Evolutionary conservation across 1,139 yeast species (phyloP).

Genomic region (Candida sanyaensis): DNA sequence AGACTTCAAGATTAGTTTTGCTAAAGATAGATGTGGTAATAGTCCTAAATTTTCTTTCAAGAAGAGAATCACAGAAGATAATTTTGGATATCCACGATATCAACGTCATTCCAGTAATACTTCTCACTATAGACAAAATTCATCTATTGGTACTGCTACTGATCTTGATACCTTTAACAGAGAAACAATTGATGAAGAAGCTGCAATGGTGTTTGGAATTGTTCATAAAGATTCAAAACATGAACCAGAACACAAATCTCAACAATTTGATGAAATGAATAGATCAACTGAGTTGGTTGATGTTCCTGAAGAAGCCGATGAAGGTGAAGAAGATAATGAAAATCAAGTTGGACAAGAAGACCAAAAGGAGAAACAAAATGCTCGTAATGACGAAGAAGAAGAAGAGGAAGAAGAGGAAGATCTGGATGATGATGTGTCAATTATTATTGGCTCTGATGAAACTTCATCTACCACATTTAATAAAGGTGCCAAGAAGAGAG

Average conservation of each 20-base stretch:
- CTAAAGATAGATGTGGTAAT: conserved; percentile 51
- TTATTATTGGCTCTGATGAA: conserved; percentile 44
- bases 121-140: not conserved
- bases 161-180: conserved; percentile 13
- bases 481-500: not conserved
- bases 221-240: conserved; percentile 24
- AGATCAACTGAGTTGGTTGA: conserved; percentile 36
- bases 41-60: conserved; percentile 47
- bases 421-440: conserved; percentile 46
- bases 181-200: conserved; percentile 38
- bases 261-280: conserved; percentile 12
- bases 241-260: conserved; percentile 12
- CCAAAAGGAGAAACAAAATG: conserved; percentile 16
- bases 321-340: conserved; percentile 10
- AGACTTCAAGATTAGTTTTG: conserved; percentile 44
- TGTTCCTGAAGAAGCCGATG: conserved; percentile 12
- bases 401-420: conserved; percentile 33
- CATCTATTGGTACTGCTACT: not conserved
- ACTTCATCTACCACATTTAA: conserved; percentile 25
- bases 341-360: conserved; percentile 4
- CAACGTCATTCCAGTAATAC: conserved; percentile 8
- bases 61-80: conserved; percentile 22
- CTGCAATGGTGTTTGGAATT: conserved; percentile 51
- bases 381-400: conserved; percentile 19
- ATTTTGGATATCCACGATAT: conserved; percentile 11